Evolutionary conservation across 306 rosid species (phyloP).

Genomic region (Comarum palustre): DNA sequence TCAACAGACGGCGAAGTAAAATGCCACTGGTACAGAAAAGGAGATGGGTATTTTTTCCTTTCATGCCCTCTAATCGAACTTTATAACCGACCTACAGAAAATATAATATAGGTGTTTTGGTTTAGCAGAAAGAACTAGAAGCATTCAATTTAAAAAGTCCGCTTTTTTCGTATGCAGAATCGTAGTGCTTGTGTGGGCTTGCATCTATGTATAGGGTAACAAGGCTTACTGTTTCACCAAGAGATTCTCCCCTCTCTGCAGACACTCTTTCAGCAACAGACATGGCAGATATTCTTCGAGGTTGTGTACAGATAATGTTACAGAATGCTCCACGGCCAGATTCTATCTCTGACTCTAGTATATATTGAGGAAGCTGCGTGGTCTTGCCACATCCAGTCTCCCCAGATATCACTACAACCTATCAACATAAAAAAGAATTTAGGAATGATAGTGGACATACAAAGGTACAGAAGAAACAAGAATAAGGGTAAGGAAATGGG

Average conservation of each 20-base stretch:
- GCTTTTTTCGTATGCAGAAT: constrained; percentile 13
- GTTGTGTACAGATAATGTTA: constrained; percentile 56
- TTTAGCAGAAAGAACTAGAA: constrained; percentile 59
- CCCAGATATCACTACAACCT: constrained; percentile 58
- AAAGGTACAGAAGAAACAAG: constrained; percentile 1
- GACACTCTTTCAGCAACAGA: constrained; percentile 59
- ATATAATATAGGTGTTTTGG: constrained; percentile 55
- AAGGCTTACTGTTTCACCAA: constrained; percentile 54
- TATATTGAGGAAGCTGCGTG: constrained; percentile 59
- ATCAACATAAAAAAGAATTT: constrained; percentile 8
- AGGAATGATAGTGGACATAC: constrained; percentile 10
- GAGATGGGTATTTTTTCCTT: constrained; percentile 58
- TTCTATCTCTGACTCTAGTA: constrained; percentile 57
- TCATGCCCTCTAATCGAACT: constrained; percentile 62
- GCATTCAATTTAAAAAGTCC: constrained; percentile 36
- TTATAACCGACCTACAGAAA: constrained; percentile 66
- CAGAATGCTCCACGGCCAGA: constrained; percentile 64
- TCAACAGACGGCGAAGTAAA: constrained; percentile 54
- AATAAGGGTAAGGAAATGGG: background rate
- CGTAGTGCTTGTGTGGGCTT: background rate
- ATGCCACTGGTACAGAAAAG: constrained; percentile 61
- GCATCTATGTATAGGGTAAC: constrained; percentile 20
- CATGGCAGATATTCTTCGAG: constrained; percentile 58
- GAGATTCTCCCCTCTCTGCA: constrained; percentile 54
- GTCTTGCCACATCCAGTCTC: constrained; percentile 70